phyloP scores from a whole-genome alignment of 495 filamentous ascomycete genomes.

The Aspergillus homomorphus region DNA sequence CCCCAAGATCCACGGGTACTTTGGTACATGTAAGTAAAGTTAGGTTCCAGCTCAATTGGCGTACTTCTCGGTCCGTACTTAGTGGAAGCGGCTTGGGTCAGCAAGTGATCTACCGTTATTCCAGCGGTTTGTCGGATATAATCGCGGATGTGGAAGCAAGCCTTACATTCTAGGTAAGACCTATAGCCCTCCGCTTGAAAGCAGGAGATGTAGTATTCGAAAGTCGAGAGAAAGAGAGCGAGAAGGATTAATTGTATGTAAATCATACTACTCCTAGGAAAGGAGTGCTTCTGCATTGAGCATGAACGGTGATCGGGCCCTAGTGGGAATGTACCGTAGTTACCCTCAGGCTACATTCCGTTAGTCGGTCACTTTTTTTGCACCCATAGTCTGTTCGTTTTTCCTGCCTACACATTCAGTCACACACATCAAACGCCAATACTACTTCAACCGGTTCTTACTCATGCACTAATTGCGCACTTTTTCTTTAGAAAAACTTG shows the following conservation, averaged over 20 bases:
- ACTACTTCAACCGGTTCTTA: too few relatives aligned
- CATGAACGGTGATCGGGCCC: conserved; percentile 28
- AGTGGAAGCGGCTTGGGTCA: neutral
- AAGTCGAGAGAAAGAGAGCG: too few relatives aligned
- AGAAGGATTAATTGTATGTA: too few relatives aligned
- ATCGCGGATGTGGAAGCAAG: too few relatives aligned
- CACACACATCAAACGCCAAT: too few relatives aligned
- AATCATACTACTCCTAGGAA: neutral
- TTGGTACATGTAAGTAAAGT: neutral
- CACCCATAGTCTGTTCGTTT: neutral
- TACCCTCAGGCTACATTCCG: too few relatives aligned
- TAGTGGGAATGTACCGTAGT: conserved; percentile 36
- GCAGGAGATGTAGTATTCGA: too few relatives aligned
- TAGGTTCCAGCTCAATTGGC: neutral
- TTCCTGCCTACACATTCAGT: conserved; percentile 9
- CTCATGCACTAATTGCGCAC: too few relatives aligned
- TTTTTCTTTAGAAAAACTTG: too few relatives aligned
- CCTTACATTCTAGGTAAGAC: too few relatives aligned
- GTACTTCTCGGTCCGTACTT: neutral
- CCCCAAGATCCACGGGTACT: neutral
- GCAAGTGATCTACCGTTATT: neutral
- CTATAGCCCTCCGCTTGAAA: neutral
- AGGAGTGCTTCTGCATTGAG: conserved; percentile 9
- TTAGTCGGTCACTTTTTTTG: too few relatives aligned
- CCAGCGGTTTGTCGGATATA: neutral